Evolutionary conservation across 441 rosid genomes (phyloP).

Genomic region (Populus hybrid): DNA sequence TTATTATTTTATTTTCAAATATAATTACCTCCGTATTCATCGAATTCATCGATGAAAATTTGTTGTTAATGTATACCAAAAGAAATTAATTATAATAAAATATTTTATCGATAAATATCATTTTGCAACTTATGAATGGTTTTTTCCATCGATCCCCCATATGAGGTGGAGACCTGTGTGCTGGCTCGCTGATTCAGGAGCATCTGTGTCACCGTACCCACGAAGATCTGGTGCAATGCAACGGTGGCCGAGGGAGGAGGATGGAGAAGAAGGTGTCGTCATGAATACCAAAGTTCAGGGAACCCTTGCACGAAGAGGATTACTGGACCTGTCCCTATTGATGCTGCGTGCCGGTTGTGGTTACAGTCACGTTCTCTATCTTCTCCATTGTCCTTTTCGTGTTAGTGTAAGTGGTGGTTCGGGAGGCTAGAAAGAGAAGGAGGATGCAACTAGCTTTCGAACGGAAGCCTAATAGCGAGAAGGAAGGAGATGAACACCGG

Average conservation of each 20-base stretch:
- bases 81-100: no score
- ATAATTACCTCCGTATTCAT: no score
- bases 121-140: no score
- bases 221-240: slow-evolving; percentile 16
- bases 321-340: slow-evolving; percentile 3
- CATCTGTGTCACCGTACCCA: slow-evolving; percentile 13
- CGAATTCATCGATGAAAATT: no score
- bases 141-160: not conserved
- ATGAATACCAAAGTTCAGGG: slow-evolving; percentile 15
- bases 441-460: not conserved
- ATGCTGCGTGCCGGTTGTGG: slow-evolving; percentile 8
- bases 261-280: slow-evolving; percentile 9
- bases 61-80: no score
- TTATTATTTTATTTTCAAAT: no score
- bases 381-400: not conserved
- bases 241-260: slow-evolving; percentile 11
- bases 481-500: not conserved
- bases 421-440: no score
- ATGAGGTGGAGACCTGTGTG: slow-evolving; percentile 4
- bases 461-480: not conserved
- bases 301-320: slow-evolving; percentile 13
- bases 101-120: no score
- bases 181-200: not conserved
- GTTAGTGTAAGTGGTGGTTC: no score
- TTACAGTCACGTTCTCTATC: slow-evolving; percentile 8